phyloP scores from a whole-genome alignment of 495 filamentous ascomycete species.

The Hypoxylon rickii region DNA sequence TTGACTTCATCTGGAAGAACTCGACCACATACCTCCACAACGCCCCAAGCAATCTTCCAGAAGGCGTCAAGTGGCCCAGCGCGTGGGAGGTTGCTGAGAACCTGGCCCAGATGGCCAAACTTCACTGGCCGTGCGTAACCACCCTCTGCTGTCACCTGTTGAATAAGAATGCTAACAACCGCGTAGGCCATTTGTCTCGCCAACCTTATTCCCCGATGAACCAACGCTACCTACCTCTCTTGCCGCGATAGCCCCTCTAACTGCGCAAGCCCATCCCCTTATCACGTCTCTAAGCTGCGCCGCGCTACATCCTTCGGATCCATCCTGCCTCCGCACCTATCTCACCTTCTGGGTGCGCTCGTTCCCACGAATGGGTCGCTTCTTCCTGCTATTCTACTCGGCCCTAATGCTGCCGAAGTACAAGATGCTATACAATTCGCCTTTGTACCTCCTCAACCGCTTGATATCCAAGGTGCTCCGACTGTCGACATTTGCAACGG shows the following conservation, averaged over 20 bases:
- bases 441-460: conserved; percentile 64
- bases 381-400: conserved; percentile 73
- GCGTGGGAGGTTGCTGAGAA: conserved; percentile 79
- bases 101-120: conserved; percentile 74
- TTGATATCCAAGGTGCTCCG: conserved; percentile 67
- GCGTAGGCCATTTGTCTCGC: conserved; percentile 73
- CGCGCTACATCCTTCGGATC: conserved; percentile 84
- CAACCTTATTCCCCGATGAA: conserved; percentile 79
- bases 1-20: conserved; percentile 72
- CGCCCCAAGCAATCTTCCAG: conserved; percentile 71
- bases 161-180: conserved; percentile 19
- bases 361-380: conserved; percentile 76
- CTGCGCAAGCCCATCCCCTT: conserved; percentile 80
- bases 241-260: conserved; percentile 72
- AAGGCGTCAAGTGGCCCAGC: conserved; percentile 71
- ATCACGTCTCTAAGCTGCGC: conserved; percentile 86
- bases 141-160: not conserved
- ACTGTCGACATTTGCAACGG: conserved; percentile 74
- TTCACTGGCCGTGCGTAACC: conserved; percentile 79
- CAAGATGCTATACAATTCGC: conserved; percentile 66
- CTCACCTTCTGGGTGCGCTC: conserved; percentile 79
- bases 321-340: conserved; percentile 84
- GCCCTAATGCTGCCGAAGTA: conserved; percentile 68
- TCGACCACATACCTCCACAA: conserved; percentile 78
- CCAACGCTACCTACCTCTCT: conserved; percentile 69